Evolutionary conservation across 495 filamentous ascomycete species (phyloP), one percentile per base, ranked within the genome.

Genomic region (Aspergillus sclerotiicarbonarius): DNA sequence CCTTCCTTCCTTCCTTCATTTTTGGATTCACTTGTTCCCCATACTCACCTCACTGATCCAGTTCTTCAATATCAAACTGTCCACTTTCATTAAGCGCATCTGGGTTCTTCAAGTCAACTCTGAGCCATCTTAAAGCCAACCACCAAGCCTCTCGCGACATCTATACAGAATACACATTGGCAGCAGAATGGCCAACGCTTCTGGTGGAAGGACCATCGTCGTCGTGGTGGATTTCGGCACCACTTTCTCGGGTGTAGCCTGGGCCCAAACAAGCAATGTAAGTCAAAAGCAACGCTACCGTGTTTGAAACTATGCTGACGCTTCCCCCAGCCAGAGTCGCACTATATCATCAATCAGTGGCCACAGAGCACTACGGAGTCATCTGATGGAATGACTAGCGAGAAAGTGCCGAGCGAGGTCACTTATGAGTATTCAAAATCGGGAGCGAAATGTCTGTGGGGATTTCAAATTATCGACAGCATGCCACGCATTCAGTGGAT

Each of bases 401-500:
- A 71, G 18, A 77, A 77, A 33, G 68, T 74, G 0, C 72, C 71
- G 0, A 71, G 65, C 0, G 72, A 77, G 54, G 54, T 75, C 0
- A 61, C 58, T 2, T 77, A 71, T 18, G 62, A 71, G 10, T 76
- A 72, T n/a, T 54, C 73, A 7, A 41, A 57, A 15, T 20, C 33
- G 4, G 59, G 62, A 15, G 74, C 58, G 3, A 60, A 64, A 3
- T 45, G 30, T 47, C n/a, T 59, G 12, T 85, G 82, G 82, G 82
- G 82, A 0, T 83, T 79, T 55, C 67, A 77, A 20, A 78, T 84
- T 31, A 67, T 64, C 0, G 68, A 79, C 1, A 33, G 44, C 0
- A 73, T 67, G 39, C 66, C 73, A 37, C 63, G 76, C 21, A 61
- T 79, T 31, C 72, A 83, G 54, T 84, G 80, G 76, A 78, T 86